Evolutionary conservation across 306 rosid species (phyloP).

Genomic region (Malus orientalis): DNA sequence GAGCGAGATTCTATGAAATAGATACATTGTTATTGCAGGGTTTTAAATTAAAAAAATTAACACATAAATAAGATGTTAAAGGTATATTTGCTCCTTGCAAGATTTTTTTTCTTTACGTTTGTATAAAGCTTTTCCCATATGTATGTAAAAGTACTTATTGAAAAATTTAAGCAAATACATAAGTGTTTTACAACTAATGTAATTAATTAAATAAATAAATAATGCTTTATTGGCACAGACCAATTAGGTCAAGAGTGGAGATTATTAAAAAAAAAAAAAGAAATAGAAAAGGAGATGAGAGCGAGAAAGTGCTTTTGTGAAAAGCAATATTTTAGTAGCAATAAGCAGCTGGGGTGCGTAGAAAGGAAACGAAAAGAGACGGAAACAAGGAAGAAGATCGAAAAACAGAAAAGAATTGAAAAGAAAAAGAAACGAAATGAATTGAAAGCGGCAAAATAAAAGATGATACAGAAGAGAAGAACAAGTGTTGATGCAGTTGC

Average conservation of each 20-base stretch:
- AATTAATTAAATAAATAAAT: too few species aligned
- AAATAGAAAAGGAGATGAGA: background rate
- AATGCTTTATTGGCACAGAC: too few species aligned
- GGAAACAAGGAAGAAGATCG: conserved; percentile 3
- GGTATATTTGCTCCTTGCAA: too few species aligned
- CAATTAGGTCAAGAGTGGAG: background rate
- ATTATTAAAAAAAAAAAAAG: background rate
- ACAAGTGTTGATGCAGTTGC: conserved; percentile 10
- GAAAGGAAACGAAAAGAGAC: conserved; percentile 16
- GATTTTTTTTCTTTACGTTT: too few species aligned
- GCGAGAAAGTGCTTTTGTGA: conserved; percentile 14
- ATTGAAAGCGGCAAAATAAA: background rate
- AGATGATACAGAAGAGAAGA: conserved; percentile 6
- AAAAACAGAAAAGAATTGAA: conserved; percentile 8
- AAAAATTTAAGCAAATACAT: too few species aligned
- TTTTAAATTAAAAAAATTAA: too few species aligned
- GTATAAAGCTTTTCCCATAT: too few species aligned
- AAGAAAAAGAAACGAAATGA: conserved; percentile 10
- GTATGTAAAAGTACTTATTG: too few species aligned
- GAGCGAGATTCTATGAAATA: too few species aligned
- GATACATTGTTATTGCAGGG: too few species aligned
- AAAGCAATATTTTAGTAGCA: conserved; percentile 2
- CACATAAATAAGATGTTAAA: too few species aligned
- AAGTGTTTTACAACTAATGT: too few species aligned
- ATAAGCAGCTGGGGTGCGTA: background rate